Evolutionary conservation across 805 yeast genomes (phyloP).

Genomic region (Groenewaldozyma salmanticensis): DNA sequence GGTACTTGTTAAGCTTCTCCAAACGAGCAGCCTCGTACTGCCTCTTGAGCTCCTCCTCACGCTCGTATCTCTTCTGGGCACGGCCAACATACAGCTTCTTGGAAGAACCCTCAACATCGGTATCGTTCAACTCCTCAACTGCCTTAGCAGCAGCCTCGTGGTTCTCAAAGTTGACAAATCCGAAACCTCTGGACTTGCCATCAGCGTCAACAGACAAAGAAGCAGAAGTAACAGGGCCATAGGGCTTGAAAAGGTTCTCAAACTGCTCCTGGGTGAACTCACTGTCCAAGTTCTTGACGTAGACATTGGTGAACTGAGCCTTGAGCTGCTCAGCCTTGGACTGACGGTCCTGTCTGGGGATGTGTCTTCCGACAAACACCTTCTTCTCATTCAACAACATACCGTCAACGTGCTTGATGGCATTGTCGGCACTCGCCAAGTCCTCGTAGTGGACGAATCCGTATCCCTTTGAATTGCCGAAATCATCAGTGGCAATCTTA

Average conservation of each 20-base stretch:
- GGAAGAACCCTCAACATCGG: slow-evolving; percentile 51
- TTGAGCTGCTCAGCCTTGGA: slow-evolving; percentile 82
- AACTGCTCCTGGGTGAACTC: slow-evolving; percentile 49
- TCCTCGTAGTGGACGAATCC: slow-evolving; percentile 97
- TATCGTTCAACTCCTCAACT: slow-evolving; percentile 83
- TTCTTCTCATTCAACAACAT: slow-evolving; percentile 94
- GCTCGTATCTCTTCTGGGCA: slow-evolving; percentile 98
- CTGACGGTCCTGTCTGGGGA: slow-evolving; percentile 88
- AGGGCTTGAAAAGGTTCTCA: slow-evolving; percentile 56
- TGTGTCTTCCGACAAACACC: slow-evolving; percentile 92
- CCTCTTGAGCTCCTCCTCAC: slow-evolving; percentile 89
- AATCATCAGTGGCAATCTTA: slow-evolving; percentile 91
- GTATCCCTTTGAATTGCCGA: slow-evolving; percentile 87
- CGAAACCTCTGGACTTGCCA: slow-evolving; percentile 91
- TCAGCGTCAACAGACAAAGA: slow-evolving; percentile 70
- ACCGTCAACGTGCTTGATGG: slow-evolving; percentile 96
- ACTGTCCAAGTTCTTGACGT: slow-evolving; percentile 77
- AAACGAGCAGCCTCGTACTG: slow-evolving; percentile 87
- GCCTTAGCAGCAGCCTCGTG: slow-evolving; percentile 88
- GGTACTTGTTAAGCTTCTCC: slow-evolving; percentile 88
- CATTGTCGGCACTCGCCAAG: slow-evolving; percentile 85
- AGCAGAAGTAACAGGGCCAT: slow-evolving; percentile 77
- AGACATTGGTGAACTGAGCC: slow-evolving; percentile 92
- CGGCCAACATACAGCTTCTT: slow-evolving; percentile 90
- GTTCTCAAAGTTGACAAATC: slow-evolving; percentile 81